Conservation (phyloP, 2,329 filamentous ascomycete genomes). For the Lasiodiplodia gonubiensis region DNA sequence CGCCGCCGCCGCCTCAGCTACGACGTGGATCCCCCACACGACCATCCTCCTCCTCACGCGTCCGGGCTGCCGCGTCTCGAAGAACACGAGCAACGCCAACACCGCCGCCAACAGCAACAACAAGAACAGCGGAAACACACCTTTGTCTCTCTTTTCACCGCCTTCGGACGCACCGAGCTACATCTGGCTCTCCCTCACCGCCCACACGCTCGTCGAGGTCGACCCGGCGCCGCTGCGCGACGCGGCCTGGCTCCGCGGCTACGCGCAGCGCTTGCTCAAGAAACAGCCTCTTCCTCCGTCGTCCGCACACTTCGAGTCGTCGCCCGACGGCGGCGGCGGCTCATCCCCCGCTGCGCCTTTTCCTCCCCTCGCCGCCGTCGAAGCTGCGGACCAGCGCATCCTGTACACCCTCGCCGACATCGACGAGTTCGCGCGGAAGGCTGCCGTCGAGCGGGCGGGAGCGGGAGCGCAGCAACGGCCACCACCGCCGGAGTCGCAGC, state of each 20-base stretch:
- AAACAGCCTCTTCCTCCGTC: background rate
- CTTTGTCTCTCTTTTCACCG: background rate
- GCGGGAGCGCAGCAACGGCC: too few relatives aligned
- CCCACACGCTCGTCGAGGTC: constrained; percentile 60
- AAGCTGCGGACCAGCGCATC: constrained; percentile 39
- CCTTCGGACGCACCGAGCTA: background rate
- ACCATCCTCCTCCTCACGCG: constrained; percentile 59
- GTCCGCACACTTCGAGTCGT: too few relatives aligned
- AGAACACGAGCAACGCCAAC: background rate
- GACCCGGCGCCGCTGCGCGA: constrained; percentile 59
- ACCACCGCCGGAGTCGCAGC: background rate
- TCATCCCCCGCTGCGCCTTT: too few relatives aligned
- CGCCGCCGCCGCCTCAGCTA: constrained; percentile 54
- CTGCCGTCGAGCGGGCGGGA: constrained; percentile 33
- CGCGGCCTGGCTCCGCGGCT: constrained; percentile 59
- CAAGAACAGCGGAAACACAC: too few relatives aligned
- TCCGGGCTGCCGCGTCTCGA: constrained; percentile 46
- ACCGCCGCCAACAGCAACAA: background rate
- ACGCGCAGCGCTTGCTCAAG: constrained; percentile 51
- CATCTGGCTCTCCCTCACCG: constrained; percentile 41
- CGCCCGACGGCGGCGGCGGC: constrained; percentile 53
- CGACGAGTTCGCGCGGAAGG: constrained; percentile 47
- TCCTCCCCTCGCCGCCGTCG: constrained; percentile 33
- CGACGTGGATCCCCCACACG: constrained; percentile 53
- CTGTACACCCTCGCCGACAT: constrained; percentile 54